phyloP scores from a whole-genome alignment of 2,329 filamentous ascomycete species.

The Zarea fungicola region DNA sequence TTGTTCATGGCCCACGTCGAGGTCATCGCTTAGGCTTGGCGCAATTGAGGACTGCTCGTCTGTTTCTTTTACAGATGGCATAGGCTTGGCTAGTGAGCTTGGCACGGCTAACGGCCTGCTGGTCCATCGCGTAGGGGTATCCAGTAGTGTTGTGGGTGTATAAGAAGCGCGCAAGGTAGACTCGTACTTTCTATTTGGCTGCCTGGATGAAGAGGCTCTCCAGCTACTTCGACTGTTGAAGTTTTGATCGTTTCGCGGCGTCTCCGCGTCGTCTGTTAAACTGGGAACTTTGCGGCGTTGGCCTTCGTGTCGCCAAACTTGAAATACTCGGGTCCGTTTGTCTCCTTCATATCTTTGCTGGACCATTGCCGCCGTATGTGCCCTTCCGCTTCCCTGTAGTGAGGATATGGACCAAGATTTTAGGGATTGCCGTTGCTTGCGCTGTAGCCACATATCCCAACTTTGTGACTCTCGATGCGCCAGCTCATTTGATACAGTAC shows the following conservation, averaged over 20 bases:
- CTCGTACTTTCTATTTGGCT: neutral
- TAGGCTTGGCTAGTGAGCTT: constrained; percentile 24
- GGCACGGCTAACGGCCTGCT: constrained; percentile 34
- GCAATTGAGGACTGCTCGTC: constrained; percentile 21
- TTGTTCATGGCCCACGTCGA: neutral
- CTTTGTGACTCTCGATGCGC: constrained; percentile 23
- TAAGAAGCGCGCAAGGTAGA: constrained; percentile 1
- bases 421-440: constrained; percentile 28
- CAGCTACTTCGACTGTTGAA: constrained; percentile 21
- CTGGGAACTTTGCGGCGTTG: constrained; percentile 7
- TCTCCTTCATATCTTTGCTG: constrained; percentile 28
- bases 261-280: constrained; percentile 3
- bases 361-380: constrained; percentile 31
- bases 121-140: constrained; percentile 44
- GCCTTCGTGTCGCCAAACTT: constrained; percentile 26
- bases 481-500: constrained; percentile 17
- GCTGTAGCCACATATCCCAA: constrained; percentile 27
- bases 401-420: constrained; percentile 34
- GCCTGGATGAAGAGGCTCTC: constrained; percentile 15
- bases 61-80: constrained; percentile 27
- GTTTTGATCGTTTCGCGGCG: constrained; percentile 1
- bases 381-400: constrained; percentile 32
- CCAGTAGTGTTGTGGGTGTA: constrained; percentile 23
- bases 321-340: constrained; percentile 25
- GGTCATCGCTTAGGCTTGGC: constrained; percentile 19